Evolutionary conservation across 2,329 filamentous ascomycete genomes (phyloP).

Genomic region (Capronia americana): DNA sequence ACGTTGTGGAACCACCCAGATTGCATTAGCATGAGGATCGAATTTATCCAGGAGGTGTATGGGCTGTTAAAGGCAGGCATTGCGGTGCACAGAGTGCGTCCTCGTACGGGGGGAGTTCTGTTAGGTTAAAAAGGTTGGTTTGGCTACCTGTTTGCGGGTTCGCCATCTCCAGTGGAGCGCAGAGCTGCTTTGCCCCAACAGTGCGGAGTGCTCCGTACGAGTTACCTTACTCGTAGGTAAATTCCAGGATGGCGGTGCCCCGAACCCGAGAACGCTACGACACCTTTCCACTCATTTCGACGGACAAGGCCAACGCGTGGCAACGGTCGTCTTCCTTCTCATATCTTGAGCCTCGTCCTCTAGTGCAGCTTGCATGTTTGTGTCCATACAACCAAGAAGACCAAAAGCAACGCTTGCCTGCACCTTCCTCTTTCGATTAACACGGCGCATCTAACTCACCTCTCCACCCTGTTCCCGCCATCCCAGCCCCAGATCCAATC

Average conservation of each 20-base stretch:
- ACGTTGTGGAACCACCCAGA: background rate
- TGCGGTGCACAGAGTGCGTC: too few species aligned
- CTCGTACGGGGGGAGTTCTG: too few species aligned
- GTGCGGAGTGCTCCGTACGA: too few species aligned
- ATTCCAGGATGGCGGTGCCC: too few species aligned
- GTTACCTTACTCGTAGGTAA: too few species aligned
- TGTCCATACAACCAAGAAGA: background rate
- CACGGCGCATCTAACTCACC: background rate
- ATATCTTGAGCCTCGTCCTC: background rate
- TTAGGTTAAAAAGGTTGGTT: too few species aligned
- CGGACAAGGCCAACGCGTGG: background rate
- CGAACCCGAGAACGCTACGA: too few species aligned
- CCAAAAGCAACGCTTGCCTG: background rate
- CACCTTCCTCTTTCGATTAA: background rate
- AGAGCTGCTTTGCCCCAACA: too few species aligned
- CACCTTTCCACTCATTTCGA: background rate
- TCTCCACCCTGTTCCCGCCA: constrained; percentile 3
- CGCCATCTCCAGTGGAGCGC: background rate
- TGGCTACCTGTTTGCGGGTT: background rate
- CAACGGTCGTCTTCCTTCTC: background rate
- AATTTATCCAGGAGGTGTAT: background rate
- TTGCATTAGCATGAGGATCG: background rate
- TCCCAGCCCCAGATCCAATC: constrained; percentile 4
- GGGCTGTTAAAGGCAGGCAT: background rate
- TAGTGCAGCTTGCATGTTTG: background rate